Evolutionary conservation across 768 basidiomycete species (phyloP), one percentile per base, ranked within the genome.

Genomic region (Mycena galopus): DNA sequence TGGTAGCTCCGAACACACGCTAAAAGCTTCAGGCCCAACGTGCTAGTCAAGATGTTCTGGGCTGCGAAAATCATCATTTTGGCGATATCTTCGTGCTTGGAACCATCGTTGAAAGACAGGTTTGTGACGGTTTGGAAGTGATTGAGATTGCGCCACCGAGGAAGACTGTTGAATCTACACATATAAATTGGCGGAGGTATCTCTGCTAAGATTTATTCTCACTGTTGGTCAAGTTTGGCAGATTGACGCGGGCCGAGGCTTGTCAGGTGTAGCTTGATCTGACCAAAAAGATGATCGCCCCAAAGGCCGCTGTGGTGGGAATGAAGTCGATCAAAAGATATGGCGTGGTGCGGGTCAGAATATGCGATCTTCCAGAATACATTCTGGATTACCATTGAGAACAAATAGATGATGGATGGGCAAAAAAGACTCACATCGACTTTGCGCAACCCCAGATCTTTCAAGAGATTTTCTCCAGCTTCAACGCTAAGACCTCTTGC

Each of bases 321-420:
- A 72, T 88, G 86, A 17, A 87, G 77, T 3, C 75, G 75, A 73
- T 88, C 86, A 63, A 82, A 87, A 12, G 82, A 82, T 4, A 82
- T 27, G 32, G 83, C 80, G 6, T 39, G 23, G 61, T 83, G 72
- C 10, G 82, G 81, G 71, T 86, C 83, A 7, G 82, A 84, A 67
- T 77, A 35, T 21, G 29, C 44, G 19, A 87, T 37, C 0, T 29
- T 51, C 84, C 84, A 87, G 68, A 87, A 87, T 5, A 81, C 79
- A 77, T 85, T 87, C 84, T 86, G 56, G 44, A 25, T 35, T 0
- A 32, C 35, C 33, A 51, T 44, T 39, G 19, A 59, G 67, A 29
- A 58, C 57, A 65, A 69, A 64, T 58, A 27, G 39, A 39, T 7
- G 25, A 66, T 47, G n/a, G 27, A n/a, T n/a, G 39, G 37, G n/a